Percentiles rank a stretch among this genome's conserved stretches.
Evolutionary conservation across 192 early-diverging fungal species (phyloP).

Genomic region (Rhizophagus clarus): DNA sequence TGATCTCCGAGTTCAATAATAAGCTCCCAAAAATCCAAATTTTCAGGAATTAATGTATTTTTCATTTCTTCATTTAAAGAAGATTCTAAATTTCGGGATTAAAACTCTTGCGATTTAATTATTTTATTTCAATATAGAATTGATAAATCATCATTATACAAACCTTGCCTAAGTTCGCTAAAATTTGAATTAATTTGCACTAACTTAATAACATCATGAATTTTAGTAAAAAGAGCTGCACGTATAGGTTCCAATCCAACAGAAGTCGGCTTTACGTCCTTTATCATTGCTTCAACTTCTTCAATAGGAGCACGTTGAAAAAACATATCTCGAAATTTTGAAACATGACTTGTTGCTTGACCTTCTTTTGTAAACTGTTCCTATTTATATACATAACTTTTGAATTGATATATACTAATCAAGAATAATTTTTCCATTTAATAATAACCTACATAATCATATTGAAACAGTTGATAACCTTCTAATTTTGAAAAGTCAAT

Average conservation of each 20-base stretch:
- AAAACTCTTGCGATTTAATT: not conserved
- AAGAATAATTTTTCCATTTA: not conserved
- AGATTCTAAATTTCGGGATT: not conserved
- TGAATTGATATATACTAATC: slow-evolving; percentile 42
- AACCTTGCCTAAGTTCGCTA: slow-evolving; percentile 46
- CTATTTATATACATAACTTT: slow-evolving; percentile 43
- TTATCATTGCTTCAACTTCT: slow-evolving; percentile 60
- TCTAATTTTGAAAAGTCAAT: slow-evolving; percentile 44
- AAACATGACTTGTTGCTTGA: slow-evolving; percentile 63
- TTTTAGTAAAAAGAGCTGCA: slow-evolving; percentile 52
- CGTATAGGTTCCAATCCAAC: slow-evolving; percentile 49
- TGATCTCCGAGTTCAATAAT: slow-evolving; percentile 79
- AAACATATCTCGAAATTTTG: slow-evolving; percentile 69
- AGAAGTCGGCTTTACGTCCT: slow-evolving; percentile 43
- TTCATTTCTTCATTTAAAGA: slow-evolving; percentile 18
- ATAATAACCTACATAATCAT: slow-evolving; percentile 43
- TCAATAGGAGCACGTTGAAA: slow-evolving; percentile 75
- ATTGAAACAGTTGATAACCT: slow-evolving; percentile 45
- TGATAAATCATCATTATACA: not conserved
- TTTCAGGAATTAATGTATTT: slow-evolving; percentile 65
- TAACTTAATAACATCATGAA: slow-evolving; percentile 53
- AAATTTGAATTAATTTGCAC: slow-evolving; percentile 59
- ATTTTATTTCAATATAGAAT: too few species aligned
- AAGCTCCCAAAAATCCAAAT: slow-evolving; percentile 72
- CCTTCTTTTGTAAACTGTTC: slow-evolving; percentile 63